A percentile compares a stretch with the other conserved stretches of the same genome.
Conservation (phyloP, 345 rosid genomes). For the Eucalyptus tenuipes region DNA sequence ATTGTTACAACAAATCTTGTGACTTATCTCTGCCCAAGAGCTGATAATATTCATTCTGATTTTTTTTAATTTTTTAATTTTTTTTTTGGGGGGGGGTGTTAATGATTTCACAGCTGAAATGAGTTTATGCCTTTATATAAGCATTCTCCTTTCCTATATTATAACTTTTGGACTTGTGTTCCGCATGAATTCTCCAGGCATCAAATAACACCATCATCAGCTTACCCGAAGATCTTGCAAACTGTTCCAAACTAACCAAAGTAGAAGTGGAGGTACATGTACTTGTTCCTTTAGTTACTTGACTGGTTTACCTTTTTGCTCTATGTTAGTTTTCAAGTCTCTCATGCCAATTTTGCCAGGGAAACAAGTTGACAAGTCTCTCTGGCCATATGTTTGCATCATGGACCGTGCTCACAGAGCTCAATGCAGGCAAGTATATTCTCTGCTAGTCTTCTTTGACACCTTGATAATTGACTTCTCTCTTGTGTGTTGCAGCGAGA, state of each 20-base stretch:
- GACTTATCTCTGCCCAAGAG: background rate
- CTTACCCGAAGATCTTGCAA: conserved; percentile 64
- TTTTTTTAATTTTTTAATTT: too few species aligned
- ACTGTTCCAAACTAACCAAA: conserved; percentile 63
- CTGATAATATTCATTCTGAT: background rate
- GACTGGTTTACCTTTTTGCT: background rate
- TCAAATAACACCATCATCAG: conserved; percentile 54
- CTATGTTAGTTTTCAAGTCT: background rate
- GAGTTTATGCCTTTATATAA: background rate
- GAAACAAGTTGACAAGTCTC: conserved; percentile 59
- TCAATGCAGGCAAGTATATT: conserved; percentile 60
- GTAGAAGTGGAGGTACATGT: conserved; percentile 68
- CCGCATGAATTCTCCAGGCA: conserved; percentile 26
- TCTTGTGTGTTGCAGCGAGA: conserved; percentile 37
- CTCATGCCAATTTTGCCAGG: conserved; percentile 31
- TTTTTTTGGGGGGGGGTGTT: background rate
- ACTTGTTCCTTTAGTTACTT: background rate
- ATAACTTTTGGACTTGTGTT: background rate
- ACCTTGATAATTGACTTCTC: background rate
- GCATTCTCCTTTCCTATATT: background rate
- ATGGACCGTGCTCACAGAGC: conserved; percentile 71
- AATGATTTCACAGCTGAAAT: background rate
- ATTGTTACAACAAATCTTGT: background rate
- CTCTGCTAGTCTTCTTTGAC: background rate
- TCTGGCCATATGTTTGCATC: conserved; percentile 50